phyloP scores from a whole-genome alignment of 495 filamentous ascomycete genomes.

The Aspergillus saccharolyticus region DNA sequence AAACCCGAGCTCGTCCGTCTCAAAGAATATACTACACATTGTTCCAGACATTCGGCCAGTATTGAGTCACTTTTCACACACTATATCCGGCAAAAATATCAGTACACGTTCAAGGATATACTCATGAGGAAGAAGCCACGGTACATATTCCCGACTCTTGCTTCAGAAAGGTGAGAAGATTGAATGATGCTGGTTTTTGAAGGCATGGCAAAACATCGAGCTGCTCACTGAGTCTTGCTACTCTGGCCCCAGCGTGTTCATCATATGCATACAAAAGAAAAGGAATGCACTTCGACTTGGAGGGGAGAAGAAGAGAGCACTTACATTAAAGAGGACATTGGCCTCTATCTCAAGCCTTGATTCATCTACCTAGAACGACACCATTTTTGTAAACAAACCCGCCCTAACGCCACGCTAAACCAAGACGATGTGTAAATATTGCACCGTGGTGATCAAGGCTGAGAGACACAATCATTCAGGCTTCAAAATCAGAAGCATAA shows the following conservation, averaged over 20 bases:
- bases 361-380: background rate
- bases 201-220: conserved; percentile 44
- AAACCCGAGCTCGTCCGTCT: too few relatives aligned
- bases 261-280: conserved; percentile 26
- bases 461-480: conserved; percentile 34
- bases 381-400: conserved; percentile 1
- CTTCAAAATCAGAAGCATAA: conserved; percentile 19
- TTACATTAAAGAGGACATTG: conserved; percentile 7
- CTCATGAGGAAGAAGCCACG: background rate
- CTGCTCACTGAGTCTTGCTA: conserved; percentile 39
- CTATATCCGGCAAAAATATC: background rate
- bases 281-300: background rate
- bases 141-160: background rate
- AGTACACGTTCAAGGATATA: background rate
- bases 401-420: conserved; percentile 30
- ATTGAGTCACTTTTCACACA: background rate
- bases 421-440: conserved; percentile 3
- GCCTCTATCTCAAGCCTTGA: background rate
- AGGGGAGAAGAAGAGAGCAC: conserved; percentile 9
- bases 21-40: too few relatives aligned
- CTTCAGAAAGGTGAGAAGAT: conserved; percentile 51
- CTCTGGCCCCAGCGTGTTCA: conserved; percentile 56
- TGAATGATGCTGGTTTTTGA: conserved; percentile 44
- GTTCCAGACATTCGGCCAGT: background rate
- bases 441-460: background rate